A percentile compares a stretch with the other conserved stretches of the same genome.
Conservation (phyloP, 2,329 filamentous ascomycete species). For the Aspergillus novofumigatus region DNA sequence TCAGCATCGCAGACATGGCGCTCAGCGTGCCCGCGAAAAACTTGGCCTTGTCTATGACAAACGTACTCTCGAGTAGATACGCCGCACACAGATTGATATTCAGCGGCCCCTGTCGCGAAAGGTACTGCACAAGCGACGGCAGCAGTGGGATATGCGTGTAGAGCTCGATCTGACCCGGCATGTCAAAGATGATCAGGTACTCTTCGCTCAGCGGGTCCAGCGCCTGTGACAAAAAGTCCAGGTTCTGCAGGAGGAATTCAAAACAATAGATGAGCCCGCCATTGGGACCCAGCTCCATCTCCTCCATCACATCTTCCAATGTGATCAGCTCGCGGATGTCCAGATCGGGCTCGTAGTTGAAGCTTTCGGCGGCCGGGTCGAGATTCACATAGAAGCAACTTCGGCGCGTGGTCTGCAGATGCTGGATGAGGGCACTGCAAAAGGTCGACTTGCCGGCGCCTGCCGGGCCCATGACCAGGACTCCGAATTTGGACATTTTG, state of each 20-base stretch:
- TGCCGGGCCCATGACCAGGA: constrained; percentile 92
- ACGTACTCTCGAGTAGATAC: constrained; percentile 92
- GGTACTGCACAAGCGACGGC: constrained; percentile 74
- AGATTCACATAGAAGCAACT: constrained; percentile 98
- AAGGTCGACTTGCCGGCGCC: constrained; percentile 98
- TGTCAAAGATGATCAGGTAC: constrained; percentile 96
- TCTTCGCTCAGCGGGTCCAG: constrained; percentile 86
- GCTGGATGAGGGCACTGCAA: constrained; percentile 86
- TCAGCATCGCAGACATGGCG: constrained; percentile 98
- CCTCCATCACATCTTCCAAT: constrained; percentile 94
- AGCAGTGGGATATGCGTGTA: constrained; percentile 96
- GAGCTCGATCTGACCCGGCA: constrained; percentile 97
- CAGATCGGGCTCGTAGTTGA: constrained; percentile 85
- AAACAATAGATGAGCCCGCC: constrained; percentile 95
- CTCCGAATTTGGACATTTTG: constrained; percentile 86
- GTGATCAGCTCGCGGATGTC: constrained; percentile 95
- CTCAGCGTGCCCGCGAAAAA: constrained; percentile 95
- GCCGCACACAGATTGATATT: constrained; percentile 90
- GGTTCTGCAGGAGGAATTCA: constrained; percentile 90
- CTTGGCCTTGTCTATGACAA: constrained; percentile 91
- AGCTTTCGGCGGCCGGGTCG: constrained; percentile 89
- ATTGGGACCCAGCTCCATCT: constrained; percentile 84
- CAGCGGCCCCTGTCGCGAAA: constrained; percentile 72
- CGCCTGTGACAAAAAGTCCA: constrained; percentile 83
- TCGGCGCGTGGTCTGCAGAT: constrained; percentile 84